Evolutionary conservation across 129 eudicot species (phyloP), one percentile per base, ranked within the genome.

Genomic region (Lonicera japonica): DNA sequence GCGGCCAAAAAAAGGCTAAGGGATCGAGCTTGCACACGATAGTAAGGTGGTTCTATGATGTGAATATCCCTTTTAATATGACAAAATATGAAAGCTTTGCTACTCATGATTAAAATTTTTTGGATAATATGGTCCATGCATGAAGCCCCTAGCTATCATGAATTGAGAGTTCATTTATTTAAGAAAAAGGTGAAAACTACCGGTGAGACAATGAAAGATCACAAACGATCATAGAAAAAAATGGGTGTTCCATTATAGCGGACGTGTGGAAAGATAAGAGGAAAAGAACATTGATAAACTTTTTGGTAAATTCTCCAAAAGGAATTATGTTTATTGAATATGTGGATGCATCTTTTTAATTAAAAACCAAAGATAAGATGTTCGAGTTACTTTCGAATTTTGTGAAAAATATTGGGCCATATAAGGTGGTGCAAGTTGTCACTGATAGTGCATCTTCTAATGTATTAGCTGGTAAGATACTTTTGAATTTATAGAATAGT

Each of bases 41-140:
- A 65, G 67, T 47, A 24, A 65, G 54, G 67, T 65, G 18, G 45
- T 47, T 65, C 20, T 73, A 65, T 73, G 72, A 73, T 58, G 64
- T 58, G 5, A 25, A 58, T n/a, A 60, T 59, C 34, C 63, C 64
- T n/a, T n/a, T n/a, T n/a, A n/a, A n/a, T n/a, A n/a, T n/a, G n/a
- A n/a, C n/a, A n/a, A n/a, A n/a, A n/a, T 60, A 66, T 38, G 46
- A 57, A 17, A 58, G 67, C 47, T 73, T 56, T 57, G 10, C 12
- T 6, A 1, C 13, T n/a, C 0, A 34, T 29, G 57, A 55, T 63
- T 22, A 50, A 72, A 20, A 55, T n/a, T 29, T 8, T 47, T 64
- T 38, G 60, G 52, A 38, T 47, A 72, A 29, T 64, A 22, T 56
- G 52, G 60, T 7, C 60, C 22, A 12, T 48, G 70, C 56, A 50